Evolutionary conservation across 2,329 filamentous ascomycete species (phyloP), one percentile per base, ranked within the genome.

Genomic region (Rutstroemia sydowiana): DNA sequence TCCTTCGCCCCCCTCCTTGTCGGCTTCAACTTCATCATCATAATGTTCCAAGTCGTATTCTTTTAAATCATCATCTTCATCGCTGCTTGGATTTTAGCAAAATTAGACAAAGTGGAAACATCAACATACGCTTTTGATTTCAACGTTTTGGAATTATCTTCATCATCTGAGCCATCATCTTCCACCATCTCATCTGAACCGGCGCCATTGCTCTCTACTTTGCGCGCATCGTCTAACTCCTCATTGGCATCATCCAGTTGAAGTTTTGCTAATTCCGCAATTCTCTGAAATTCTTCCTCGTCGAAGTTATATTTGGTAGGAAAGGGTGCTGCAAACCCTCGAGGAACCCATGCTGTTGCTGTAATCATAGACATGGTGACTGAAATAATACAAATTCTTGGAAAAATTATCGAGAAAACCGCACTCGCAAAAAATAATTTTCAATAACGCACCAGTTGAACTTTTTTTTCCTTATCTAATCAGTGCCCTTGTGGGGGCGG

Each of bases 11-110:
- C 71, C 70, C 20, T 74, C 75, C 54, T 88, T 80, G 28, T 82
- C 83, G 1, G 79, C 77, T 13, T 79, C 77, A 7, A 83, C 80
- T 43, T 93, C 87, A 60, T 93, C 87, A 63, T 98, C 93, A 69
- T 98, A 98, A 69, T 95, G 84, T 58, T 97, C 92, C 50, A 98
- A 78, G 66, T 98, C 85, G 71, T 96, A 98, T 70, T 98, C 90
- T 70, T 92, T 93, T 45, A 98, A 77, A 67, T 95, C 91, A 60
- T 95, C 88, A 65, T 95, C 89, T 58, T 85, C 74, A 34, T 81
- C 73, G 51, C 73, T 73, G 37, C 5, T 30, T 20, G 11, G 46
- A 50, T 28, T 40, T 60, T 42, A 57, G 48, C 50, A 58, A 40
- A 66, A 63, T 34, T 60, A 57, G 42, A 63, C 63, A 18, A 23